Conservation (phyloP, 768 basidiomycete genomes). For the Boletus insuetus region DNA sequence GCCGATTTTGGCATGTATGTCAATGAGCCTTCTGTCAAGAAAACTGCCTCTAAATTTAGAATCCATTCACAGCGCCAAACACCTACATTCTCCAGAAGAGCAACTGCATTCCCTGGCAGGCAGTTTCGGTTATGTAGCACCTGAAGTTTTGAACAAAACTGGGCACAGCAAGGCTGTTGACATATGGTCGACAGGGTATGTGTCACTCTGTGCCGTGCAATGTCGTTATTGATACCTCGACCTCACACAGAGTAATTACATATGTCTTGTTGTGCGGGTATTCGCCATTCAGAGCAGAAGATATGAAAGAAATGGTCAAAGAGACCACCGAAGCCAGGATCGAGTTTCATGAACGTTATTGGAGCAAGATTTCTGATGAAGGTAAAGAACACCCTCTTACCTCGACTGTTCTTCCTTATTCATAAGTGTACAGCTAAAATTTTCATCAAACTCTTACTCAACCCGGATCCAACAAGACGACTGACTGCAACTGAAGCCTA, state of each 20-base stretch:
- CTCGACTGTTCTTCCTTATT: neutral
- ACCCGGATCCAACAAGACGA: constrained; percentile 66
- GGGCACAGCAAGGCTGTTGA: constrained; percentile 94
- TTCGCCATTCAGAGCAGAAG: constrained; percentile 88
- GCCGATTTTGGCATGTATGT: constrained; percentile 95
- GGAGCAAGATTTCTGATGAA: constrained; percentile 82
- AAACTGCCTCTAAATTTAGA: neutral
- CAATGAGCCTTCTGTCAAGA: neutral
- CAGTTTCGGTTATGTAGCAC: constrained; percentile 88
- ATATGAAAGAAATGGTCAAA: constrained; percentile 66
- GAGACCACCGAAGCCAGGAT: constrained; percentile 86
- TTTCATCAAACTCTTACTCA: constrained; percentile 73
- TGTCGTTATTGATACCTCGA: neutral
- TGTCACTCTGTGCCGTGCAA: neutral
- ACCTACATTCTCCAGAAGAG: constrained; percentile 69
- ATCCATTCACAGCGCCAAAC: constrained; percentile 64
- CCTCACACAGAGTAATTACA: constrained; percentile 71
- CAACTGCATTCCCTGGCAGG: constrained; percentile 72
- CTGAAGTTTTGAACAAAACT: constrained; percentile 76
- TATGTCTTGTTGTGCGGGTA: constrained; percentile 96
- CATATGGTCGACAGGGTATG: constrained; percentile 89
- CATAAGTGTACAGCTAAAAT: constrained; percentile 58
- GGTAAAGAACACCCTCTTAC: constrained; percentile 42
- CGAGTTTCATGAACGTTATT: constrained; percentile 92
- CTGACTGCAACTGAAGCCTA: constrained; percentile 74